These are phyloP conservation scores for Fusarium sp. DNA, from an alignment of 2,329 filamentous ascomycete genomes.

Conservation along the genomic window DNA sequence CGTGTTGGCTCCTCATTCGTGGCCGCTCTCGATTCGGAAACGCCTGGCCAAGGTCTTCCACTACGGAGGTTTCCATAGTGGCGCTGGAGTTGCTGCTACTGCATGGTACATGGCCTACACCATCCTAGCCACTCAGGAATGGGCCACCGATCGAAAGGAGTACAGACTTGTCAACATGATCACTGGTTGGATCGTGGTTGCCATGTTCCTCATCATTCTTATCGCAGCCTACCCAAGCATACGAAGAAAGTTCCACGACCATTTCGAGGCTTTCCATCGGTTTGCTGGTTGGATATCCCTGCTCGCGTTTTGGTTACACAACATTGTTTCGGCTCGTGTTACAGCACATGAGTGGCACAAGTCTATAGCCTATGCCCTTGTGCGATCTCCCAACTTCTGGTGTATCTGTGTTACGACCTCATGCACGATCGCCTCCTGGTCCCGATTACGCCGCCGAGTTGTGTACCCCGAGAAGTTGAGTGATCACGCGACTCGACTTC, in stretches of 20 bases:
- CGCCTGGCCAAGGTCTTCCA: slow-evolving; percentile 5
- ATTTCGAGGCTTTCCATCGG: slow-evolving; percentile 16
- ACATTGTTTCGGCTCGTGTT: slow-evolving; percentile 9
- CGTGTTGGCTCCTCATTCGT: slow-evolving; percentile 6
- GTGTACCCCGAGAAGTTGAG: slow-evolving; percentile 17
- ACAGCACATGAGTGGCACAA: slow-evolving; percentile 7
- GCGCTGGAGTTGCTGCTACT: slow-evolving; percentile 11
- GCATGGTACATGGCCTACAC: slow-evolving; percentile 9
- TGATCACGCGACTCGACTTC: slow-evolving; percentile 13
- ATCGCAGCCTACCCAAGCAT: slow-evolving; percentile 2
- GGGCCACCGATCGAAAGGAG: background rate
- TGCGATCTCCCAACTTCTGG: slow-evolving; percentile 20
- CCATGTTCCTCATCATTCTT: slow-evolving; percentile 9
- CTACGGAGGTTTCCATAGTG: slow-evolving; percentile 16
- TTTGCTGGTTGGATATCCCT: slow-evolving; percentile 13
- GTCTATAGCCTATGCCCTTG: background rate
- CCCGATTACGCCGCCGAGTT: background rate
- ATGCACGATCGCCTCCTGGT: slow-evolving; percentile 10
- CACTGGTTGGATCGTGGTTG: slow-evolving; percentile 4
- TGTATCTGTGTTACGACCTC: slow-evolving; percentile 17
- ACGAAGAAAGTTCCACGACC: slow-evolving; percentile 14
- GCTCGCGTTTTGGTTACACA: slow-evolving; percentile 5
- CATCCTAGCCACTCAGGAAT: slow-evolving; percentile 5
- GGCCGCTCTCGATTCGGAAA: slow-evolving; percentile 1
- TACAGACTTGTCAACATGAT: slow-evolving; percentile 14